Base-by-base conservation (phyloP, 441 rosid species). In the Eutrema salsugineum region DNA sequence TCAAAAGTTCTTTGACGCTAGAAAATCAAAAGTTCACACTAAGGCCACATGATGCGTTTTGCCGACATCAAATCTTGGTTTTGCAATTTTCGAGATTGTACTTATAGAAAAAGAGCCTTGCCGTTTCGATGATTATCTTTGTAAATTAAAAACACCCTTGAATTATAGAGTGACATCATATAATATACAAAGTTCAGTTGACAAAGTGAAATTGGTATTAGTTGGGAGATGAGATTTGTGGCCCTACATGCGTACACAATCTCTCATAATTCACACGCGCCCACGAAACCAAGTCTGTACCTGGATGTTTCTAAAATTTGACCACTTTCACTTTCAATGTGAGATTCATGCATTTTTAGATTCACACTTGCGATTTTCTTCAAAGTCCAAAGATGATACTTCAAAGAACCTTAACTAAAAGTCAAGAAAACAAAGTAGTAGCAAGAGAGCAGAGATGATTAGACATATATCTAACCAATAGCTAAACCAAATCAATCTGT, bases 31-130 rank as follows among this genome's bases (percentile, higher is more conserved):
- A 46, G 53, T 68, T 75, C 70, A 75, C 59, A 72, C 70, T 24
- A 15, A 54, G 28, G 7, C 51, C 28, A 51, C 68, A 74, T 65
- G 66, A n/a, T 55, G 35, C 32, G 11, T 50, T 33, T 42, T 49
- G 57, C 73, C 79, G 74, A 75, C 79, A 75, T 40, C 59, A 53
- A 35, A 54, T 63, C 69, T 68, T 75, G 4, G 59, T 53, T 62
- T 50, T 68, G 35, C 65, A 75, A 20, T 27, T 53, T 68, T 62
- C 78, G 58, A 72, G 58, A 72, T 33, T 24, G 58, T 54, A 63
- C 42, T 22, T 44, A 0, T 36, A 8, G 11, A 24, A 44, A 17
- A 57, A 20, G 6, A 47, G 5, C 49, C 48, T 58, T 11, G 14
- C 53, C 53, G 17, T 47, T 72, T 36, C 33, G 5, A 71, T 30